Evolutionary conservation across 352 stramenopile species (phyloP).

Genomic region (Pythium volutum): DNA sequence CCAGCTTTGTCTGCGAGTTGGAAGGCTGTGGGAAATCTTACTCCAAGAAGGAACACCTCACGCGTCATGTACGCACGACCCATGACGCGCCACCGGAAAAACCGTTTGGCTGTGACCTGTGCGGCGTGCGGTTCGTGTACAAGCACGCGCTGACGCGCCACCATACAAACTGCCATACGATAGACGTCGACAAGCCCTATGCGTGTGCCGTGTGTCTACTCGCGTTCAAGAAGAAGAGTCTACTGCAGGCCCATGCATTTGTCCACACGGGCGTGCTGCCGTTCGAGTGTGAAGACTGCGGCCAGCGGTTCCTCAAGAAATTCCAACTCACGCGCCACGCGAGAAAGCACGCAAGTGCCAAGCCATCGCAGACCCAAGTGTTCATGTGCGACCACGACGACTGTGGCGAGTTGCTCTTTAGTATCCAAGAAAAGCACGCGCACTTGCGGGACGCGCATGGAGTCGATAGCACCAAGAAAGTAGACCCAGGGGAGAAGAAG

Average conservation of each 20-base stretch:
- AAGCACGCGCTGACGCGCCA: conserved; percentile 66
- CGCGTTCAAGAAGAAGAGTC: conserved; percentile 80
- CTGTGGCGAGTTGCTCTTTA: conserved; percentile 59
- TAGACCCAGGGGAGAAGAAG: background rate
- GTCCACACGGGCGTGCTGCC: conserved; percentile 73
- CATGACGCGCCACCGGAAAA: conserved; percentile 41
- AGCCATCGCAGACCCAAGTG: conserved; percentile 37
- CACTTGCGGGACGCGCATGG: conserved; percentile 40
- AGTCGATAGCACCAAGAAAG: conserved; percentile 5
- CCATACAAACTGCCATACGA: conserved; percentile 43
- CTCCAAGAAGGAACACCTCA: conserved; percentile 63
- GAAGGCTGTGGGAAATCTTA: conserved; percentile 51
- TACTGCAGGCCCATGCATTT: conserved; percentile 71
- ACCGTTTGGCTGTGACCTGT: conserved; percentile 55
- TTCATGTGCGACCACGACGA: conserved; percentile 41
- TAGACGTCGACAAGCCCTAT: conserved; percentile 34
- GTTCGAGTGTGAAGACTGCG: conserved; percentile 67
- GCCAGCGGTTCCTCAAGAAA: conserved; percentile 55
- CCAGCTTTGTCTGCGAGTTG: conserved; percentile 39
- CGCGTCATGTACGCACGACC: conserved; percentile 43
- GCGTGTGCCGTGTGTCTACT: conserved; percentile 56
- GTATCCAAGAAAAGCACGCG: conserved; percentile 34
- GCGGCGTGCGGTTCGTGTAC: conserved; percentile 56
- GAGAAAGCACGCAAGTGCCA: conserved; percentile 28
- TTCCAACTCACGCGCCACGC: conserved; percentile 56